Conservation (phyloP, 495 filamentous ascomycete genomes). For the Zalerion maritima region DNA sequence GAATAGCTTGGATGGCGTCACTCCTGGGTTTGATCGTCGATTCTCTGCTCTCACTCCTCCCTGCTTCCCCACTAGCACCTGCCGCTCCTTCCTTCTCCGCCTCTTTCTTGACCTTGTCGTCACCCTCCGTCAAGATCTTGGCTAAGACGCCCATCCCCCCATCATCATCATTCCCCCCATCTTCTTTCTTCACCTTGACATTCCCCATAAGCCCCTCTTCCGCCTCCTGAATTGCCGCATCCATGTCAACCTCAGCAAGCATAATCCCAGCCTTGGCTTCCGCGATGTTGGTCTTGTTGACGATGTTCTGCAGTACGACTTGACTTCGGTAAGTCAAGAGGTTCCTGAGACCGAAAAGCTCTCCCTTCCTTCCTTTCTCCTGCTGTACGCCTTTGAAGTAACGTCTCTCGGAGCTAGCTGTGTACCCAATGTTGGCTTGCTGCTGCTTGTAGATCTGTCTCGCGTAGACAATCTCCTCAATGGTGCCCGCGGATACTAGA, state of each 20-base stretch:
- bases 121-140: slow-evolving; percentile 46
- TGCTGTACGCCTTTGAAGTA: slow-evolving; percentile 95
- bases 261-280: slow-evolving; percentile 78
- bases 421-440: slow-evolving; percentile 95
- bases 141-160: slow-evolving; percentile 67
- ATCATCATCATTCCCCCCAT: slow-evolving; percentile 34
- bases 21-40: slow-evolving; percentile 31
- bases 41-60: no score
- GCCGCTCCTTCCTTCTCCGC: no score
- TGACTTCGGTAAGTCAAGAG: slow-evolving; percentile 73
- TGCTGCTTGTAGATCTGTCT: slow-evolving; percentile 98
- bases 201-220: slow-evolving; percentile 22
- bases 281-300: slow-evolving; percentile 95
- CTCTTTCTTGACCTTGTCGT: slow-evolving; percentile 17
- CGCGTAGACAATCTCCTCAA: slow-evolving; percentile 95
- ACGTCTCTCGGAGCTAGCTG: slow-evolving; percentile 74
- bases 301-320: slow-evolving; percentile 73
- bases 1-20: slow-evolving; percentile 79
- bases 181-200: slow-evolving; percentile 27
- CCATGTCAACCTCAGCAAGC: slow-evolving; percentile 58
- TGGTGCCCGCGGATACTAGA: slow-evolving; percentile 81
- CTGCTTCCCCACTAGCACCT: no score
- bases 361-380: slow-evolving; percentile 61
- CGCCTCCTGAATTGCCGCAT: slow-evolving; percentile 42
- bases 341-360: slow-evolving; percentile 85